Conservation (phyloP, 768 basidiomycete genomes). For the Leccinum rimulosum region DNA sequence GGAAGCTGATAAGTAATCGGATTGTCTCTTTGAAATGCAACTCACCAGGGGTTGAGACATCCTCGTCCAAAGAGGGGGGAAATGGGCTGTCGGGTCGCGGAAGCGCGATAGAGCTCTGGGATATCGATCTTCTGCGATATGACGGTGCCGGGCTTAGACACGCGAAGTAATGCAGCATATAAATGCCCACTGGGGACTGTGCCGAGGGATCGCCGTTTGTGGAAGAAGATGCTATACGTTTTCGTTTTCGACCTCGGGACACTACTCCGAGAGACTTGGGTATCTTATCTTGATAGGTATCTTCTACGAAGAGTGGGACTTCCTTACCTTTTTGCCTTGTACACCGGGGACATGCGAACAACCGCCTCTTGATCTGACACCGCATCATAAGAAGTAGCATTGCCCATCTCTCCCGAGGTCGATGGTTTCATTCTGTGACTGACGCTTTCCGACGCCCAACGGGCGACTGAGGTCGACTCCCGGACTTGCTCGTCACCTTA, state of each 20-base stretch:
- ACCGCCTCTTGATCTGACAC: conserved; percentile 2
- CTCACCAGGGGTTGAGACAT: conserved; percentile 16
- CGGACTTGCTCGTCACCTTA: conserved; percentile 1
- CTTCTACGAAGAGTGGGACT: not conserved
- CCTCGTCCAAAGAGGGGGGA: not conserved
- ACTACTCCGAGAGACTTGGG: conserved; percentile 11
- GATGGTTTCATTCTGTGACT: conserved; percentile 6
- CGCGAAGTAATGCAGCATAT: conserved; percentile 3
- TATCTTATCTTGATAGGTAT: conserved; percentile 5
- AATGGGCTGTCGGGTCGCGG: conserved; percentile 2
- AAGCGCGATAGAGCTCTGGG: conserved; percentile 4
- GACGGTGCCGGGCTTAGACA: conserved; percentile 9
- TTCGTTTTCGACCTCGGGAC: conserved; percentile 24
- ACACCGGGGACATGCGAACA: not conserved
- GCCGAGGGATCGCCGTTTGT: not conserved
- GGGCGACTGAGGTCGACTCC: conserved; percentile 4
- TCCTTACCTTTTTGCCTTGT: conserved; percentile 23
- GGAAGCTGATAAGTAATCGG: conserved; percentile 5
- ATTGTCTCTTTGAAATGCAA: not conserved
- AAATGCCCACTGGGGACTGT: conserved; percentile 20
- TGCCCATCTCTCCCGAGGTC: not conserved
- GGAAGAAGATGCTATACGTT: conserved; percentile 22
- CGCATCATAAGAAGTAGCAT: not conserved
- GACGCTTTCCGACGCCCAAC: conserved; percentile 11
- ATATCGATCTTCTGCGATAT: conserved; percentile 2